Evolutionary conservation across 106 monocot species (phyloP), one percentile per base, ranked within the genome.

Genomic region (Posidonia australis): DNA sequence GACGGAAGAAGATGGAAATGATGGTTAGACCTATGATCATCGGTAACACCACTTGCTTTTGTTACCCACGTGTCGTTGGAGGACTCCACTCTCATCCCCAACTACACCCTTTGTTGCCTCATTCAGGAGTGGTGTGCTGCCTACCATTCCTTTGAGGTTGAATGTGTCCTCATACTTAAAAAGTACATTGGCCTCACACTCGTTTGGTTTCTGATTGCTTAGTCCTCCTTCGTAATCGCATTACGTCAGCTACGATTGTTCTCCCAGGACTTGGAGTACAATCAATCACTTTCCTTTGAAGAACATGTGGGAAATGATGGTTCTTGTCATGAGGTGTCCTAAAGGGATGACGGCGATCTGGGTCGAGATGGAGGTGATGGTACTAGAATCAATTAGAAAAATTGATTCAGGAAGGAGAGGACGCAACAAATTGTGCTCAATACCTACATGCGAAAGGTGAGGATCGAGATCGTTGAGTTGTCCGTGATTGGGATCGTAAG

Each of bases 11-110:
- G n/a, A n/a, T n/a, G n/a, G n/a, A n/a, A n/a, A n/a, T n/a, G n/a
- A n/a, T n/a, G 92, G 92, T 5, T 84, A 89, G 67, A 93, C 93
- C 23, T 98, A 87, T 80, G 96, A 98, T 71, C 80, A 83, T 82
- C 21, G 96, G 96, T 7, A 86, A 91, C 85, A 72, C 76, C 51
- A 98, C 90, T 16, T 98, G 96, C 58, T 91, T 91, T 9, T n/a
- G 96, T 98, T 28, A 91, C 96, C 16, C 78, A 87, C 11, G 43
- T 77, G 0, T 78, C 80, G 16, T 78, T 98, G 51, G 32, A 82
- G 79, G 96, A 81, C 62, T 85, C 85, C 81, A 73, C 82, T 28
- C 72, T 87, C 47, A 91, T 89, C 65, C 93, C 93, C 42, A 93
- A 93, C 78, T 88, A 88, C 78, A 93, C 85, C 65, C 88, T 93